Evolutionary conservation across 805 yeast genomes (phyloP), one percentile per base, ranked within the genome.

Genomic region (Candida boidinii): DNA sequence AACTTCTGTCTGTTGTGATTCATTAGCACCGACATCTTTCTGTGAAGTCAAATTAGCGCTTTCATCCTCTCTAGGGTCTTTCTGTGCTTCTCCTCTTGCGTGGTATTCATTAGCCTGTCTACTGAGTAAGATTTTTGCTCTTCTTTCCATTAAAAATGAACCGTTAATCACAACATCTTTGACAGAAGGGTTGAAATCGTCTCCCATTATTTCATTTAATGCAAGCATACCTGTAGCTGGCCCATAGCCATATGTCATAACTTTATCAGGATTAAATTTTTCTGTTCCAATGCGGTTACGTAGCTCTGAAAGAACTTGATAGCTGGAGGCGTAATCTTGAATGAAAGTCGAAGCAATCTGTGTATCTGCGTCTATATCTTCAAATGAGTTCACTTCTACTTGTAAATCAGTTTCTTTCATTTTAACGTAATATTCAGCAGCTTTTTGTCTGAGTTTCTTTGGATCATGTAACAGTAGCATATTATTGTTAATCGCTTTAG

Each of bases 171-270:
- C 82, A 0, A 83, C 76, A 25, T 84, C 86, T 45, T 84, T 84
- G 11, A 62, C 60, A 14, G 58, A 59, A 0, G 94, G 86, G 14
- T 57, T 52, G 58, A 71, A 81, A 0, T 68, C 68, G 3, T 67
- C 67, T 0, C 83, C 87, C 76, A 85, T 73, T 1, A 88, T 46
- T 46, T 87, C 95, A 49, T 88, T 85, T 33, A 87, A 61, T 0
- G 94, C 97, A 12, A 88, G 58, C 64, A 92, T 76, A 2, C 96
- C 96, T 0, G 94, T 79, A 2, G 86, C 90, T 1, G 98, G 97
- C 0, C 98, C 97, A 49, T 69, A 77, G 0, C 95, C 90, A 11
- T 85, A 72, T 48, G 85, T 94, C 31, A 92, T 62, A 1, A 92
- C 72, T 5, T 72, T 62, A 19, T 67, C 48, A 0, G 96, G 96